Evolutionary conservation across 2,329 filamentous ascomycete genomes (phyloP).

Genomic region (Trichophaea hybrida): DNA sequence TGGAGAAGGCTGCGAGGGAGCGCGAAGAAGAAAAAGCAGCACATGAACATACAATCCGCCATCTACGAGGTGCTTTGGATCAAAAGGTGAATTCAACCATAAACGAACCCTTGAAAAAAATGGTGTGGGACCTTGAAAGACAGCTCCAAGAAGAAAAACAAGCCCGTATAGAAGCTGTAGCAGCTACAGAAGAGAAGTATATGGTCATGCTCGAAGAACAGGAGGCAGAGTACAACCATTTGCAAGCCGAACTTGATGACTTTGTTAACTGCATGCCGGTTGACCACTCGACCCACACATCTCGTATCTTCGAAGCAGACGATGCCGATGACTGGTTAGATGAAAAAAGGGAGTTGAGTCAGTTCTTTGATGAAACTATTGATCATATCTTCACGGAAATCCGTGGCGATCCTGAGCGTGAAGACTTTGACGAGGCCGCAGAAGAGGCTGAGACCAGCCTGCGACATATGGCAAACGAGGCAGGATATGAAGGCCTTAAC

Average conservation of each 20-base stretch:
- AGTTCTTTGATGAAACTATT: constrained; percentile 20
- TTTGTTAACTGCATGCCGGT: constrained; percentile 22
- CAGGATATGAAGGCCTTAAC: constrained; percentile 17
- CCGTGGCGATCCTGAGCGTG: constrained; percentile 13
- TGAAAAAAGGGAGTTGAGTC: constrained; percentile 17
- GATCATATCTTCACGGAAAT: constrained; percentile 22
- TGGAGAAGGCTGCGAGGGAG: background rate
- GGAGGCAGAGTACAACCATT: constrained; percentile 16
- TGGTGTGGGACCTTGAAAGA: constrained; percentile 8
- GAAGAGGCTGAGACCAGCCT: constrained; percentile 20
- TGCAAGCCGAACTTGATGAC: constrained; percentile 22
- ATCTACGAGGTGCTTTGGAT: constrained; percentile 8
- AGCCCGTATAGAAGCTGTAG: constrained; percentile 6
- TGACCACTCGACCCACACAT: constrained; percentile 14
- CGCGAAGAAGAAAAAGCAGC: background rate
- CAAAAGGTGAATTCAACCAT: background rate
- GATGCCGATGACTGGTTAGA: constrained; percentile 20
- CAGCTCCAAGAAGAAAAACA: constrained; percentile 13
- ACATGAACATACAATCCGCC: constrained; percentile 5
- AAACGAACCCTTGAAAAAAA: background rate
- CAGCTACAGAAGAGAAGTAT: constrained; percentile 12
- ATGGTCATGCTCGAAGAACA: constrained; percentile 15
- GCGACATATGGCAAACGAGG: constrained; percentile 13
- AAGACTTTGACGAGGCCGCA: constrained; percentile 20
- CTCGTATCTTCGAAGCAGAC: constrained; percentile 15